phyloP scores from a whole-genome alignment of 306 rosid species.

The Fagus crenata region DNA sequence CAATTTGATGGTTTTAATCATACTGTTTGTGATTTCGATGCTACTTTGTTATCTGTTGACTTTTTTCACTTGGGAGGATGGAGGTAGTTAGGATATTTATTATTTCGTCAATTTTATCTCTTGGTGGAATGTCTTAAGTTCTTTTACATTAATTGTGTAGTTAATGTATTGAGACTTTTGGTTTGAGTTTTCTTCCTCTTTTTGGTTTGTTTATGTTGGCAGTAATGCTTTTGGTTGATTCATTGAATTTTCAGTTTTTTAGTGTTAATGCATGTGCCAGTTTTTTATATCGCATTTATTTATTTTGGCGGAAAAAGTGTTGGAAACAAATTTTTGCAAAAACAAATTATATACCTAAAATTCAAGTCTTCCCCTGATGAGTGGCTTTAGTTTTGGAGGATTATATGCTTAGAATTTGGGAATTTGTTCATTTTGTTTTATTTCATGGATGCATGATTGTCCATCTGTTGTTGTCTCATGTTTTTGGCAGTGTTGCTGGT shows the following conservation, averaged over 20 bases:
- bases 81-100: conserved; percentile 18
- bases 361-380: neutral
- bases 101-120: conserved; percentile 1
- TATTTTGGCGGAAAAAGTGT: neutral
- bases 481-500: conserved; percentile 3
- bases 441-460: conserved; percentile 24
- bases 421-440: neutral
- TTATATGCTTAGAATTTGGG: neutral
- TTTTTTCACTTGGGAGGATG: conserved; percentile 33
- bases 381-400: neutral
- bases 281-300: neutral
- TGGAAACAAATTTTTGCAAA: neutral
- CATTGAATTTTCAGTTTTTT: neutral
- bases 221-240: conserved; percentile 2
- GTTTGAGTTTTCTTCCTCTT: neutral
- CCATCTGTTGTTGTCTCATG: conserved; percentile 28
- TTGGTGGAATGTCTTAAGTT: neutral
- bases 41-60: neutral
- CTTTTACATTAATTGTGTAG: neutral
- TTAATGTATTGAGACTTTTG: neutral
- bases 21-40: conserved; percentile 14
- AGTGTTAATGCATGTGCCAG: neutral
- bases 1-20: conserved; percentile 31
- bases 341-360: neutral
- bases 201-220: neutral